Evolutionary conservation across 805 yeast genomes (phyloP), one percentile per base, ranked within the genome.

Genomic region (Saccharomycopsis lassenensis): DNA sequence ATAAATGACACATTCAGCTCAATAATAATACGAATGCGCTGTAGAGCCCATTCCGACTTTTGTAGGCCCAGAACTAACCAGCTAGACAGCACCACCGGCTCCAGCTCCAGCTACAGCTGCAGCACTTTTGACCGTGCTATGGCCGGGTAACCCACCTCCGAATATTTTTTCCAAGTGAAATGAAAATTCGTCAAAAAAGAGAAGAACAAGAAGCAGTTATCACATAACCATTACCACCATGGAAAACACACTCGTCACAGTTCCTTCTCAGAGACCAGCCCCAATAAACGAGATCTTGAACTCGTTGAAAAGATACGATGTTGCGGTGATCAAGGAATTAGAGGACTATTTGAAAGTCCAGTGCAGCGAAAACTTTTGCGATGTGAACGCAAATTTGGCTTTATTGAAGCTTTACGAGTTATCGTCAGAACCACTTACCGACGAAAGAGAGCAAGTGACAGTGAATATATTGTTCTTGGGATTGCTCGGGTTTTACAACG

Each of bases 331-430:
- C 42, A 57, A 59, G 35, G 62, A 58, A 22, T 52, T 67, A 16
- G 68, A 67, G 48, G 63, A 62, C n/a, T 67, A 67, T 42, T 57
- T 65, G 29, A 47, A 48, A 24, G 45, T 51, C 17, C 72, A 67
- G 45, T 61, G 65, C 46, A 39, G 46, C 11, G 50, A 51, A 15
- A 54, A 52, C 19, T 65, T 52, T 46, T 52, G 53, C 37, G 69
- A 63, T 46, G 49, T 63, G 30, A 56, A 51, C 43, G 65, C 72
- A 41, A 66, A 65, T 47, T 46, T 66, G 48, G 72, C 72, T 1
- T 53, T 67, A 16, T 51, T 67, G 42, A 67, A 67, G 39, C 54
- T 67, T 33, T 66, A 58, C 35, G 61, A 56, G 39, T 46, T 58
- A 18, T 52, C 56, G 31, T 60, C 61, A 17, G 59, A 56, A 20